These are phyloP conservation scores for Phaffia australis DNA, from an alignment of 768 basidiomycete species.

Conservation along the genomic window DNA sequence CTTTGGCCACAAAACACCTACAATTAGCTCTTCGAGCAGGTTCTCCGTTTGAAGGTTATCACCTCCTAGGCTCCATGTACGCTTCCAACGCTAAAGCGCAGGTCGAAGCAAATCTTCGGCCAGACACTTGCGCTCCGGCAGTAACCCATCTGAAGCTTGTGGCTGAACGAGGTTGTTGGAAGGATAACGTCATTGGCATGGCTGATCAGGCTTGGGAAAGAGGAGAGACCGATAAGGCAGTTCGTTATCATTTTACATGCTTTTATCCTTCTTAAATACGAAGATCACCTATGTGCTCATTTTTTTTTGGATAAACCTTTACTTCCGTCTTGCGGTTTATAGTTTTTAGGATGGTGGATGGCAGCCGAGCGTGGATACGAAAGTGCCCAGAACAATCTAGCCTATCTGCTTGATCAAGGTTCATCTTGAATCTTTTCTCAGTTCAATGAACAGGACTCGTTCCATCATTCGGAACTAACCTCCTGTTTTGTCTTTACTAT, in stretches of 20 bases:
- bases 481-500: background rate
- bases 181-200: conserved; percentile 69
- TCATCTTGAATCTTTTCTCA: conserved; percentile 2
- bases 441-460: background rate
- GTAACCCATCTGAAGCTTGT: conserved; percentile 90
- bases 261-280: no score
- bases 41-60: conserved; percentile 88
- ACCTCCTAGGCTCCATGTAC: conserved; percentile 79
- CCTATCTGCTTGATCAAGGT: conserved; percentile 87
- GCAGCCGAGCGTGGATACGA: conserved; percentile 88
- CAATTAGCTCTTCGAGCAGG: conserved; percentile 76
- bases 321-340: no score
- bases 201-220: conserved; percentile 52
- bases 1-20: conserved; percentile 59
- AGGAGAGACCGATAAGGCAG: conserved; percentile 67
- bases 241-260: conserved; percentile 34
- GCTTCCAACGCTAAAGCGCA: conserved; percentile 45
- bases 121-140: conserved; percentile 72
- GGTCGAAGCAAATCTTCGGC: conserved; percentile 24
- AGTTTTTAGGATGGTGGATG: conserved; percentile 73
- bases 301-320: no score
- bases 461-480: background rate
- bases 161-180: conserved; percentile 74
- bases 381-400: conserved; percentile 88
- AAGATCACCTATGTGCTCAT: no score